Evolutionary conservation across 2,329 filamentous ascomycete species (phyloP), one percentile per base, ranked within the genome.

Genomic region (Mycocentrospora acerina): DNA sequence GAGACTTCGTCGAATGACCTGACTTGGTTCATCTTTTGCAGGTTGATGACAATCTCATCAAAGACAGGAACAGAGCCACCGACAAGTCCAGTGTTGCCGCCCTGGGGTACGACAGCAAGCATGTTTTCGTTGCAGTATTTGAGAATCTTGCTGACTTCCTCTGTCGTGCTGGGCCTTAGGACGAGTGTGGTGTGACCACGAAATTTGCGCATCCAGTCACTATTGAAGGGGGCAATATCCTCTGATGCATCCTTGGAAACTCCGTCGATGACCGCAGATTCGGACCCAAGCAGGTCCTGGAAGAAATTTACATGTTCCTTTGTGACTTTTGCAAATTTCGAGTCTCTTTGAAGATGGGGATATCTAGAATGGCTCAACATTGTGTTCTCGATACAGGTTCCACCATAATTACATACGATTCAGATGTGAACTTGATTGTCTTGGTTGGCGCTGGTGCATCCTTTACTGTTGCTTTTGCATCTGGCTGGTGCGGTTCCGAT

Each of bases 161-260:
- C 83, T 1, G 88, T 91, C 12, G 81, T 86, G 35, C 78, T 80
- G 9, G 93, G 93, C 71, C 90, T 94, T 47, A 98, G 73, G 4
- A 97, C 90, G 17, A 98, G 74, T 60, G 84, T 82, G 45, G 88
- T 83, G 69, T 96, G 90, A 19, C 93, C 94, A 45, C 88, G 84
- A 74, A 95, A 98, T 72, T 98, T 98, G 70, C 88, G 85, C 90
- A 98, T 96, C 93, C 94, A 98, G 72, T 98, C 93, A 64, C 84
- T 82, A 70, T 98, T 98, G 78, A 90, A 98, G 7, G 87, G 80
- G 64, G 93, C 88, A 51, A 97, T 78, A 63, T 97, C 93, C 57
- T 88, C 86, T 2, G 77, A 72, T 11, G 82, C 82, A 67, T 90
- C 82, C 53, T 81, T 70, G 3, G 82, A 88, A 37, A 95, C 78